These are phyloP conservation scores for Mycena rebaudengoi DNA, from an alignment of 768 basidiomycete species.

Conservation along the genomic window DNA sequence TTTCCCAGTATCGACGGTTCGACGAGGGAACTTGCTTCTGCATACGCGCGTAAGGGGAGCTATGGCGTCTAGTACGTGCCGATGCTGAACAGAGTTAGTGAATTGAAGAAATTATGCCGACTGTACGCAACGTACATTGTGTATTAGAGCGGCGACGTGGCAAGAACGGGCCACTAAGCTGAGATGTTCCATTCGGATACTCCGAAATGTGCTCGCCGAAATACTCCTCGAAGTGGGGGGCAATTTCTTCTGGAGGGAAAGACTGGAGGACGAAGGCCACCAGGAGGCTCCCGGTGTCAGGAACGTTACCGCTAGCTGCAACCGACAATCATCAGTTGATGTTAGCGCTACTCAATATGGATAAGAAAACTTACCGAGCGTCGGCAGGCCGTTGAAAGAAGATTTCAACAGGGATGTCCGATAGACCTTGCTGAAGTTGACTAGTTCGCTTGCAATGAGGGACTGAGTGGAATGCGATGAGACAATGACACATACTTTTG, in stretches of 20 bases:
- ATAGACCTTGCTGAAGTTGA: not conserved
- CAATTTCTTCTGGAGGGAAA: not conserved
- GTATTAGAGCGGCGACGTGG: not conserved
- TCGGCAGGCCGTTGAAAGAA: not conserved
- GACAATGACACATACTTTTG: not conserved
- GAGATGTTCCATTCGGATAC: not conserved
- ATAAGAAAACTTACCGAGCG: not conserved
- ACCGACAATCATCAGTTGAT: not conserved
- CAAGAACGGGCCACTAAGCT: not conserved
- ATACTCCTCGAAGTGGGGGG: not conserved
- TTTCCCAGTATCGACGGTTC: not conserved
- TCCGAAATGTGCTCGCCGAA: not conserved
- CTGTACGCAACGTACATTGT: not conserved
- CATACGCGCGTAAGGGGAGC: not conserved
- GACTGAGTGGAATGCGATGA: not conserved
- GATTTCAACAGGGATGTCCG: not conserved
- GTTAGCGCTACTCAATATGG: not conserved
- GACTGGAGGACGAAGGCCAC: not conserved
- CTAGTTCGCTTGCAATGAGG: not conserved
- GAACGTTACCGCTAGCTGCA: not conserved
- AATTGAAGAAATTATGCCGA: not conserved
- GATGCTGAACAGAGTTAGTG: not conserved
- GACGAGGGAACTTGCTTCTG: not conserved
- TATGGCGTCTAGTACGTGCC: not conserved
- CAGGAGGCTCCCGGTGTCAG: not conserved